A percentile compares a stretch with the other conserved stretches of the same genome.
These are phyloP conservation scores for Sclerotinia spermophila DNA, from an alignment of 2,329 filamentous ascomycete genomes.

Conservation along the genomic window DNA sequence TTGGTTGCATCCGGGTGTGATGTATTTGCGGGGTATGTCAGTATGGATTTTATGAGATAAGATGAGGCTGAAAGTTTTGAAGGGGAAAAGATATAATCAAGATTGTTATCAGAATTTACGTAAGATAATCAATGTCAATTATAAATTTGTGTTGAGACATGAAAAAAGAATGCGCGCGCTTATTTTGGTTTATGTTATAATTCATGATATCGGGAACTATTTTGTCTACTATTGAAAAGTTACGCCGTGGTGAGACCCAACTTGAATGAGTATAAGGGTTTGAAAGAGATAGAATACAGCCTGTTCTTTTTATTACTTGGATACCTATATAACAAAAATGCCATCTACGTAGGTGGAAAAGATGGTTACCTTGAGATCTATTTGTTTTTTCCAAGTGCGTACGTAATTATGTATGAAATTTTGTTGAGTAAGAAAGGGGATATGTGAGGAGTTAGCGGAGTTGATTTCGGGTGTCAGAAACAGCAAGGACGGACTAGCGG, in stretches of 20 bases:
- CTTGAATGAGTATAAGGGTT: neutral
- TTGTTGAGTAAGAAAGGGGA: neutral
- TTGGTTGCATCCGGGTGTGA: neutral
- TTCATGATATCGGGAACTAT: neutral
- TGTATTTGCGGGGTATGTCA: neutral
- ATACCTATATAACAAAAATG: neutral
- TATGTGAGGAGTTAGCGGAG: neutral
- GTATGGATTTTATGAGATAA: no score
- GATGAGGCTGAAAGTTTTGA: neutral
- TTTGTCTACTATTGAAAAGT: neutral
- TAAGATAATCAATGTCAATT: neutral
- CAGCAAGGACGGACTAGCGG: neutral
- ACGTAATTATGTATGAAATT: neutral
- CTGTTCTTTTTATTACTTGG: neutral
- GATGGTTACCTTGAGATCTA: neutral
- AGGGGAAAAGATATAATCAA: neutral
- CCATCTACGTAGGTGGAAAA: neutral
- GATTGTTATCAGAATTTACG: neutral
- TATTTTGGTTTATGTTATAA: neutral
- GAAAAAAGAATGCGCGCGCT: neutral
- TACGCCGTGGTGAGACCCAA: neutral
- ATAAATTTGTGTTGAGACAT: neutral
- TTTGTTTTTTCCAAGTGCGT: neutral
- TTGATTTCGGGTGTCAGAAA: neutral
- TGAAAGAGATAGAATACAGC: neutral